Evolutionary conservation across 2,329 filamentous ascomycete genomes (phyloP).

Genomic region (Diaporthe citriasiana): DNA sequence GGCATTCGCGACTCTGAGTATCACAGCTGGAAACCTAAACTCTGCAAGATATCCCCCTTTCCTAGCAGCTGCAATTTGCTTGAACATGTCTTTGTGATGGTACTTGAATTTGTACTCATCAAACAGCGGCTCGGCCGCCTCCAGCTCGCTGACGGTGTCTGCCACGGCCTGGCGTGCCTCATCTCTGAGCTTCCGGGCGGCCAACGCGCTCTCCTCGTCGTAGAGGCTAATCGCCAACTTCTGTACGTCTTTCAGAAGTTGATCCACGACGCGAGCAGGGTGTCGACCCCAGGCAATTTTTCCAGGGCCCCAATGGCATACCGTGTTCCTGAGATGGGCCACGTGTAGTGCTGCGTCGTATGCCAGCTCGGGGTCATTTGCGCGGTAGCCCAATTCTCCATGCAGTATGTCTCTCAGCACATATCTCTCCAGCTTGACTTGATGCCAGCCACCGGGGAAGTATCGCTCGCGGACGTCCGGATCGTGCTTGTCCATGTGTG

Average conservation of each 20-base stretch:
- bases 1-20: background rate
- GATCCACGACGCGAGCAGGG: rapidly evolving
- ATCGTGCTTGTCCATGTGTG: background rate
- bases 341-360: background rate
- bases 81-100: background rate
- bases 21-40: background rate
- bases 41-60: background rate
- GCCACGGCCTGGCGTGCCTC: background rate
- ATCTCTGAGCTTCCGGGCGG: background rate
- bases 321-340: background rate
- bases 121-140: background rate
- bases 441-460: background rate
- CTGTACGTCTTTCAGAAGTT: background rate
- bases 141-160: background rate
- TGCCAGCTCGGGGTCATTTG: background rate
- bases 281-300: rapidly evolving
- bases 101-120: background rate
- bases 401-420: background rate
- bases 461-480: rapidly evolving
- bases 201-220: background rate
- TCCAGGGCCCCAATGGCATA: background rate
- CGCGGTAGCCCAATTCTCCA: background rate
- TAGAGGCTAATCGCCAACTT: background rate
- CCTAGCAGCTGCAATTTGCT: background rate
- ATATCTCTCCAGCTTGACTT: background rate